A percentile compares a stretch with the other conserved stretches of the same genome.
These are phyloP conservation scores for Cochlearia excelsa DNA, from an alignment of 345 rosid genomes.

Conservation along the genomic window DNA sequence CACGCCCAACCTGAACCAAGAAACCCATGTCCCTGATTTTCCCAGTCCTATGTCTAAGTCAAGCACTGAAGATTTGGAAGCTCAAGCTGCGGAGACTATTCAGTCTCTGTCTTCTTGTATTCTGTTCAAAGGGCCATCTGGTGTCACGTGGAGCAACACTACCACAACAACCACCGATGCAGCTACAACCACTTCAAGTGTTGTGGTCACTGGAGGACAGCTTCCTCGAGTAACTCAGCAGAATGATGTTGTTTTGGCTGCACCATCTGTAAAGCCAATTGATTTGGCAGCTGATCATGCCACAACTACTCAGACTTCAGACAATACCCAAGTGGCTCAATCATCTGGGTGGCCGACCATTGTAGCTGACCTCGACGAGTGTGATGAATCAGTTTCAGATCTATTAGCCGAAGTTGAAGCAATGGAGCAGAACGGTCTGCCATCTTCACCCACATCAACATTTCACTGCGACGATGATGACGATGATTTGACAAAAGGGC, in stretches of 20 bases:
- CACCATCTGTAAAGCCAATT: constrained; percentile 48
- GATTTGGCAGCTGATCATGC: constrained; percentile 49
- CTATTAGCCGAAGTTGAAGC: constrained; percentile 99
- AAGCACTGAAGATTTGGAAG: constrained; percentile 44
- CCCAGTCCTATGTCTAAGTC: constrained; percentile 50
- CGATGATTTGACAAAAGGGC: constrained; percentile 55
- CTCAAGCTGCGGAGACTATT: constrained; percentile 44
- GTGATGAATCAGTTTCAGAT: constrained; percentile 96
- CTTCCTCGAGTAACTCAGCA: constrained; percentile 54
- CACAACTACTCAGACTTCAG: constrained; percentile 58
- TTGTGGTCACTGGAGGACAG: constrained; percentile 52
- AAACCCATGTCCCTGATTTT: constrained; percentile 48
- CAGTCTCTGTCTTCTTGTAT: constrained; percentile 48
- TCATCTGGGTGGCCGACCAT: constrained; percentile 69
- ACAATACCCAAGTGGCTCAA: constrained; percentile 51
- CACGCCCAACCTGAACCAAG: constrained; percentile 43
- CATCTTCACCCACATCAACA: constrained; percentile 68
- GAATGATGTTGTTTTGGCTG: constrained; percentile 54
- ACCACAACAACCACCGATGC: constrained; percentile 55
- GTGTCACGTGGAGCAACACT: constrained; percentile 69
- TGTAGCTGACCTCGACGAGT: constrained; percentile 62
- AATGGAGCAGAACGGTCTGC: constrained; percentile 75
- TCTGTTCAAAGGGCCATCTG: constrained; percentile 54
- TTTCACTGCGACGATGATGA: constrained; percentile 42
- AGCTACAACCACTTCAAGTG: constrained; percentile 53